phyloP scores from a whole-genome alignment of 768 basidiomycete genomes.

The Tricholoma furcatifolium region DNA sequence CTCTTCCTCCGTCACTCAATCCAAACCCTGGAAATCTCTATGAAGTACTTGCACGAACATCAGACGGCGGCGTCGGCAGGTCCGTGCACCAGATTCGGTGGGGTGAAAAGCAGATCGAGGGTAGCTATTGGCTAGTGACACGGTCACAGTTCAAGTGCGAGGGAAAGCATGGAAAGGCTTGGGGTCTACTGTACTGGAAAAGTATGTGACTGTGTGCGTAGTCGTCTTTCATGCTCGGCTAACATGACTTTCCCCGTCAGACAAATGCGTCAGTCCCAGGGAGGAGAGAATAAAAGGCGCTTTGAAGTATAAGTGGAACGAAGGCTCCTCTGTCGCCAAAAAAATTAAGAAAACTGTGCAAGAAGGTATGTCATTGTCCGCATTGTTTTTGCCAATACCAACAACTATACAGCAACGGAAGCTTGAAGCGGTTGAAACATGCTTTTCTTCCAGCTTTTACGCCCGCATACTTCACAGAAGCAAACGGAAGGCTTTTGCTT shows the following conservation, averaged over 20 bases:
- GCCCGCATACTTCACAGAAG: background rate
- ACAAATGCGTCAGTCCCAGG: slow-evolving; percentile 54
- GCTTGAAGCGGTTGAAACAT: background rate
- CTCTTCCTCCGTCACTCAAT: slow-evolving; percentile 60
- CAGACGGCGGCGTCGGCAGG: slow-evolving; percentile 65
- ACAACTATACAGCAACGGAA: background rate
- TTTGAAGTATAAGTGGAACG: slow-evolving; percentile 73
- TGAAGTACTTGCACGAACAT: slow-evolving; percentile 67
- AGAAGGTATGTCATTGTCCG: slow-evolving; percentile 6
- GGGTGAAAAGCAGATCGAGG: slow-evolving; percentile 61
- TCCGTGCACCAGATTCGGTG: slow-evolving; percentile 74
- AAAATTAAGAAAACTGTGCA: background rate
- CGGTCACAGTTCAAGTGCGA: slow-evolving; percentile 68
- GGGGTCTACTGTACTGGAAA: slow-evolving; percentile 80
- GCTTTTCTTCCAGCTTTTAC: too few species aligned
- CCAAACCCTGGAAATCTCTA: slow-evolving; percentile 64
- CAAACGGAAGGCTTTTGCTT: background rate
- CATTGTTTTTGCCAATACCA: background rate
- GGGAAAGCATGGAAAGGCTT: slow-evolving; percentile 77
- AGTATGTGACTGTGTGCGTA: slow-evolving; percentile 44
- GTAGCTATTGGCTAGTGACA: slow-evolving; percentile 77
- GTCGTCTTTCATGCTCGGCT: slow-evolving; percentile 1
- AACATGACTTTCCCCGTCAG: slow-evolving; percentile 31
- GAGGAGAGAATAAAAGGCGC: slow-evolving; percentile 69
- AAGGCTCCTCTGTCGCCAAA: slow-evolving; percentile 47